Evolutionary conservation across 345 rosid species (phyloP).

Genomic region (Bretschneidera sinensis): DNA sequence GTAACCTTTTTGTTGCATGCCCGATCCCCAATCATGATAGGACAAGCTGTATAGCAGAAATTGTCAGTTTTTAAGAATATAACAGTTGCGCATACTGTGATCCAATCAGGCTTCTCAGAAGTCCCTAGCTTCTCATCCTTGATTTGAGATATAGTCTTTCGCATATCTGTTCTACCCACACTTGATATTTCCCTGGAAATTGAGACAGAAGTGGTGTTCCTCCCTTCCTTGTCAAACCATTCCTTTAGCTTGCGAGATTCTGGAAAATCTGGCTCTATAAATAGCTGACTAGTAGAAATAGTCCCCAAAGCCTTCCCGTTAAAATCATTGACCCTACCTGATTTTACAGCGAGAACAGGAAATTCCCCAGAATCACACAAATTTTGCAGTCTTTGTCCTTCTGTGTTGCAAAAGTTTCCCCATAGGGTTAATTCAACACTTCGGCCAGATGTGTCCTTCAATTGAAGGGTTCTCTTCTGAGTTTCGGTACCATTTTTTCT

Average conservation of each 20-base stretch:
- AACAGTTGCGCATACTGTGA: constrained; percentile 61
- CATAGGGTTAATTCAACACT: constrained; percentile 89
- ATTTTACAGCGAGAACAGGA: constrained; percentile 79
- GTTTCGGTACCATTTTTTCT: constrained; percentile 71
- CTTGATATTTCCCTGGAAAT: constrained; percentile 71
- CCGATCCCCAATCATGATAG: constrained; percentile 71
- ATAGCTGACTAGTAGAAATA: constrained; percentile 62
- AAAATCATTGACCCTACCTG: constrained; percentile 70
- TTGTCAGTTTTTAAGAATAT: constrained; percentile 61
- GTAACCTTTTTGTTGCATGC: constrained; percentile 82
- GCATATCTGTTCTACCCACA: constrained; percentile 43
- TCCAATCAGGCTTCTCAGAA: constrained; percentile 94
- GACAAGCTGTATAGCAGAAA: constrained; percentile 97
- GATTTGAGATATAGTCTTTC: constrained; percentile 71
- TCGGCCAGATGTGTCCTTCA: constrained; percentile 80
- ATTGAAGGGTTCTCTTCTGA: constrained; percentile 68
- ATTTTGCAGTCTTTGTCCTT: constrained; percentile 67
- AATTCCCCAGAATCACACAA: constrained; percentile 72
- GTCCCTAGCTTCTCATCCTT: constrained; percentile 93
- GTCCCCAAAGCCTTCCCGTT: constrained; percentile 83
- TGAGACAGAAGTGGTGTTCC: constrained; percentile 46
- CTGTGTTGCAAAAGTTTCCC: constrained; percentile 71
- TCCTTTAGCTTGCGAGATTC: constrained; percentile 62
- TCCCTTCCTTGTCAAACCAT: constrained; percentile 83
- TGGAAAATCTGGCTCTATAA: constrained; percentile 67